phyloP scores from a whole-genome alignment of 176 grass and related monocot species.

The Puya raimondii region DNA sequence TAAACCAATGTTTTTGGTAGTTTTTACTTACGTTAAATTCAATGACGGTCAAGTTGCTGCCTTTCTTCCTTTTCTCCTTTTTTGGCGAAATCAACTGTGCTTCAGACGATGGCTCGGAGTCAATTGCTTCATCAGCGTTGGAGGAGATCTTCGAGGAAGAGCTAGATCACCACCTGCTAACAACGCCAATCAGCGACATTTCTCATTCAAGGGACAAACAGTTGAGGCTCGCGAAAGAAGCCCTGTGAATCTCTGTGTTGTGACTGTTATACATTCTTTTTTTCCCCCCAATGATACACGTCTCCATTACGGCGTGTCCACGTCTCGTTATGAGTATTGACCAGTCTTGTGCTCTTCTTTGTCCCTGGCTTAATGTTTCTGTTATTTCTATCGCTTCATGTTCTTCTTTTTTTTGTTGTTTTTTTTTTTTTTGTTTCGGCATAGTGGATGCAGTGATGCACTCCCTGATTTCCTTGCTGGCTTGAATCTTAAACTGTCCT shows the following conservation, averaged over 20 bases:
- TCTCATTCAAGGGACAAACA: slow-evolving; percentile 37
- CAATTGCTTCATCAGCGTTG: slow-evolving; percentile 32
- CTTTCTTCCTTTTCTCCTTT: slow-evolving; percentile 10
- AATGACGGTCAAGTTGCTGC: neutral
- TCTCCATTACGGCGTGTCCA: neutral
- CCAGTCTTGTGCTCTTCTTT: no score
- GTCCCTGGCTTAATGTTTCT: no score
- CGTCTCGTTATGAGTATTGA: neutral
- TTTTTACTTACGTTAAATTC: neutral
- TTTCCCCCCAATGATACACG: no score
- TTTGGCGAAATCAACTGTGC: slow-evolving; percentile 8
- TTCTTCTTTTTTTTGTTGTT: no score
- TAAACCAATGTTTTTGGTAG: neutral
- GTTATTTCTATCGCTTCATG: no score
- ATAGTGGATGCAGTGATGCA: no score
- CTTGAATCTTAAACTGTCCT: no score
- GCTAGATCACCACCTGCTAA: slow-evolving; percentile 47
- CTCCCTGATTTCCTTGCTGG: no score
- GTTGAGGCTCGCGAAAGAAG: slow-evolving; percentile 15
- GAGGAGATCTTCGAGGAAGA: slow-evolving; percentile 42
- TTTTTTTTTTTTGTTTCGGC: no score
- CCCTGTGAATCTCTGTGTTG: neutral
- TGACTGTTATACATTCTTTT: no score
- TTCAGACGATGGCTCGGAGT: slow-evolving; percentile 67
- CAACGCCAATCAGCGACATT: slow-evolving; percentile 52